A percentile compares a stretch with the other conserved stretches of the same genome.
Evolutionary conservation across 495 filamentous ascomycete genomes (phyloP).

Genomic region (Hypoxylon intermedium): DNA sequence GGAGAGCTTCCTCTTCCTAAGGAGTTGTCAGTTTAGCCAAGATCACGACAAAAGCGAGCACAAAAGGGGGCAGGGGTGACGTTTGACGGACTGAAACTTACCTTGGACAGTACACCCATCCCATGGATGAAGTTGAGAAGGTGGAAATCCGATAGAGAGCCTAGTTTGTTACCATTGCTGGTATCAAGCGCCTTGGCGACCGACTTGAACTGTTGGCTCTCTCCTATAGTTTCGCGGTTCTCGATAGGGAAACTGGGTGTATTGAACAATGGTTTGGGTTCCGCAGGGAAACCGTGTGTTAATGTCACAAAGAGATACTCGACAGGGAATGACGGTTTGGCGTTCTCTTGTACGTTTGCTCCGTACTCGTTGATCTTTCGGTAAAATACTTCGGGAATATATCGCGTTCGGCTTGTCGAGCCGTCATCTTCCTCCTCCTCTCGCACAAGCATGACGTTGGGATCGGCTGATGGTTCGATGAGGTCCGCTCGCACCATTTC

Average conservation of each 20-base stretch:
- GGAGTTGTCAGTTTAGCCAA: conserved; percentile 11
- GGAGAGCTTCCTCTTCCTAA: conserved; percentile 87
- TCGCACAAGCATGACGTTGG: conserved; percentile 90
- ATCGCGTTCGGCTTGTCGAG: conserved; percentile 72
- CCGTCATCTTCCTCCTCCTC: conserved; percentile 86
- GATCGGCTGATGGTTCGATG: conserved; percentile 92
- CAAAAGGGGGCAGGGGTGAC: too few relatives aligned
- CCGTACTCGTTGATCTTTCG: conserved; percentile 96
- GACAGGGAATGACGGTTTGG: conserved; percentile 93
- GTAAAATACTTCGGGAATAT: conserved; percentile 98
- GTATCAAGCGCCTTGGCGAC: conserved; percentile 52
- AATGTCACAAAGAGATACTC: conserved; percentile 96
- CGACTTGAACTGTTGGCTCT: conserved; percentile 70
- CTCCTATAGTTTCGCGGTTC: conserved; percentile 84
- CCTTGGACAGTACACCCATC: conserved; percentile 83
- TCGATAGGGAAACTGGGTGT: conserved; percentile 80
- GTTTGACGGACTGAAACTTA: conserved; percentile 25
- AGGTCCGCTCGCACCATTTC: conserved; percentile 98
- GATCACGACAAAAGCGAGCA: conserved; percentile 1
- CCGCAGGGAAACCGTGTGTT: conserved; percentile 92
- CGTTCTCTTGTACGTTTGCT: conserved; percentile 93
- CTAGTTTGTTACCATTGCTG: conserved; percentile 41
- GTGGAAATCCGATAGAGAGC: conserved; percentile 89
- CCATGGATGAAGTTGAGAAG: conserved; percentile 84
- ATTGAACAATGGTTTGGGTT: conserved; percentile 75